Base-by-base conservation (phyloP, 1,284 basidiomycete genomes). In the Pterula multifida region DNA sequence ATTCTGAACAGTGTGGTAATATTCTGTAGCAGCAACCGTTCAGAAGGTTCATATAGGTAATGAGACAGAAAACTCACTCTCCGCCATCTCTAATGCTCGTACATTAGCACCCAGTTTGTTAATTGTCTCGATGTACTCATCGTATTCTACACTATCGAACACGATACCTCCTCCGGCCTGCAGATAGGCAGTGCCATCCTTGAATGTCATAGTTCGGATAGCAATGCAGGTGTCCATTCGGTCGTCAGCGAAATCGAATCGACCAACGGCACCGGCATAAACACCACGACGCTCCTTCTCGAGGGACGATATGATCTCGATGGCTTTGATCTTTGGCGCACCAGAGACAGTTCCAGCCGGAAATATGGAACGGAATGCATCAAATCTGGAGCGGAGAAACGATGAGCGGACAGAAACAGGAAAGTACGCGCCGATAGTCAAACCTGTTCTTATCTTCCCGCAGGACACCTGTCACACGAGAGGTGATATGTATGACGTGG, bases 181-280 rank as follows among this genome's bases (percentile, higher is more conserved):
- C 47, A 98, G 69, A 65, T 97, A 98, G 6, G 85, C 93, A 17
- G 81, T 72, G 1, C 93, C 93, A 58, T 95, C 80, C 67, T 95
- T 97, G 74, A 98, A 97, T 1, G 85, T 80, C 93, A 98, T 98
- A 1, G 95, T 98, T 39, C 96, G 79, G 61, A 99, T 98, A 4
- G 96, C 96, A 58, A 99, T 99, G 67, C 95, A 98, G 1, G 92
- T 95, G 65, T 99, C 96, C 85, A 98, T 93, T 62, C 90, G 87
- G 61, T 95, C 87, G 26, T 82, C 72, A 25, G 94, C 90, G 67
- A 97, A 98, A 65, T 98, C 94, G 64, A 96, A 98, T 49, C 93
- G 82, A 13, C 96, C 96, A 15, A 98, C 93, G 1, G 93, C 96
- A 36, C 96, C 96, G 3, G 94, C 96, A 60, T 99, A 99, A 3